Percentiles rank a stretch among this genome's conserved stretches.
These are phyloP conservation scores for Salix brachista DNA, from an alignment of 345 rosid genomes.

Conservation along the genomic window DNA sequence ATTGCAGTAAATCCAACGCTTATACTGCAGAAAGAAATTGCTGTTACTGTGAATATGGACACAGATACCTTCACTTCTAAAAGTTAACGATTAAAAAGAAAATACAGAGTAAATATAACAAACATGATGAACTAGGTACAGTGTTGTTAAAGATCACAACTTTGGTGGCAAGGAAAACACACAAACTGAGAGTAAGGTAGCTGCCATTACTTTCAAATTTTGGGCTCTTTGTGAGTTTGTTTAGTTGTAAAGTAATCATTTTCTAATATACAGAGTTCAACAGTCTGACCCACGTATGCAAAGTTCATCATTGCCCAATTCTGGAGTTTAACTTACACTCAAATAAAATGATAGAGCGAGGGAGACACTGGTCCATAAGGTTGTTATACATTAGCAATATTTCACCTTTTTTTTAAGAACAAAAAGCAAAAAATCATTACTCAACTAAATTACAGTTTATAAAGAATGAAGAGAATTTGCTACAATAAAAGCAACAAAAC, in stretches of 20 bases:
- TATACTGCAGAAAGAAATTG: not conserved
- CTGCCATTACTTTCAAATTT: not conserved
- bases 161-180: not conserved
- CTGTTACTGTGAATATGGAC: not conserved
- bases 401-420: not conserved
- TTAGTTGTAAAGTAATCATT: not conserved
- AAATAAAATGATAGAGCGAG: not conserved
- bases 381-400: not conserved
- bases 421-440: no score
- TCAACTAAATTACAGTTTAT: no score
- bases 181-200: not conserved
- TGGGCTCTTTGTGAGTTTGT: not conserved
- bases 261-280: not conserved
- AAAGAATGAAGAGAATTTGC: no score
- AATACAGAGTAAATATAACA: not conserved
- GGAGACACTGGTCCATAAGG: not conserved
- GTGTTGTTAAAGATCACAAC: not conserved
- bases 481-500: no score
- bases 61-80: not conserved
- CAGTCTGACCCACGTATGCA: not conserved
- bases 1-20: not conserved
- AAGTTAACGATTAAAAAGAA: not conserved
- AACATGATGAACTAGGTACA: not conserved
- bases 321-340: not conserved
- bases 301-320: not conserved